These are phyloP conservation scores for Aureobasidium vineae DNA, from an alignment of 2,329 filamentous ascomycete species.

Conservation along the genomic window DNA sequence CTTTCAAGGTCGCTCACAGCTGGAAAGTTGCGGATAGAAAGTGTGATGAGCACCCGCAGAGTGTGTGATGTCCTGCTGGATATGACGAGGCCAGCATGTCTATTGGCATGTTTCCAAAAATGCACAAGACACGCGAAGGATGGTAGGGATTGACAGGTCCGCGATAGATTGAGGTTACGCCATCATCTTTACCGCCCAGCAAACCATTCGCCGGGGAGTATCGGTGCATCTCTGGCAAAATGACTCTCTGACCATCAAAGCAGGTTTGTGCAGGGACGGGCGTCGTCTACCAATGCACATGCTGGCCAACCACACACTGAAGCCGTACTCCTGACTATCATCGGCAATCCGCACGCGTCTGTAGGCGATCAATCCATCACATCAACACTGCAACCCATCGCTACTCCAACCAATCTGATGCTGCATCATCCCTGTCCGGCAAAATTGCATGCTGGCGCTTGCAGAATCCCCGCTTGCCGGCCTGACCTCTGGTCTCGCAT, in stretches of 20 bases:
- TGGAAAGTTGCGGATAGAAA: slow-evolving; percentile 8
- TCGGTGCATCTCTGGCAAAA: slow-evolving; percentile 23
- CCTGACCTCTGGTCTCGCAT: slow-evolving; percentile 22
- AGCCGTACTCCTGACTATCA: slow-evolving; percentile 22
- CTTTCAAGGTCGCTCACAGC: neutral
- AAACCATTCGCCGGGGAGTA: slow-evolving; percentile 22
- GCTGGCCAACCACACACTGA: slow-evolving; percentile 26
- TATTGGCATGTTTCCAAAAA: slow-evolving; percentile 24
- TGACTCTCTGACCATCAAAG: slow-evolving; percentile 23
- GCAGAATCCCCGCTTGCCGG: slow-evolving; percentile 20
- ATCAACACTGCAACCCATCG: slow-evolving; percentile 15
- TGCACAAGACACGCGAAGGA: slow-evolving; percentile 15
- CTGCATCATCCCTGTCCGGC: slow-evolving; percentile 20
- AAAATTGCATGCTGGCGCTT: slow-evolving; percentile 23
- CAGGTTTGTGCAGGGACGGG: slow-evolving; percentile 27
- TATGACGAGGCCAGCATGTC: slow-evolving; percentile 18
- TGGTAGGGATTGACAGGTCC: slow-evolving; percentile 21
- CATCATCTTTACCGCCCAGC: slow-evolving; percentile 18
- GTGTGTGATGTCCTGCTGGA: slow-evolving; percentile 12
- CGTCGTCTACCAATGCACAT: slow-evolving; percentile 22
- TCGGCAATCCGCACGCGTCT: slow-evolving; percentile 23
- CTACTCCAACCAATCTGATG: slow-evolving; percentile 17
- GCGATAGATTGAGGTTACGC: slow-evolving; percentile 24
- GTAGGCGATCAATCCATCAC: slow-evolving; percentile 17
- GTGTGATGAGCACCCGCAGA: slow-evolving; percentile 11